Base-by-base conservation (phyloP, 306 rosid species). In the Castanospermum australe region DNA sequence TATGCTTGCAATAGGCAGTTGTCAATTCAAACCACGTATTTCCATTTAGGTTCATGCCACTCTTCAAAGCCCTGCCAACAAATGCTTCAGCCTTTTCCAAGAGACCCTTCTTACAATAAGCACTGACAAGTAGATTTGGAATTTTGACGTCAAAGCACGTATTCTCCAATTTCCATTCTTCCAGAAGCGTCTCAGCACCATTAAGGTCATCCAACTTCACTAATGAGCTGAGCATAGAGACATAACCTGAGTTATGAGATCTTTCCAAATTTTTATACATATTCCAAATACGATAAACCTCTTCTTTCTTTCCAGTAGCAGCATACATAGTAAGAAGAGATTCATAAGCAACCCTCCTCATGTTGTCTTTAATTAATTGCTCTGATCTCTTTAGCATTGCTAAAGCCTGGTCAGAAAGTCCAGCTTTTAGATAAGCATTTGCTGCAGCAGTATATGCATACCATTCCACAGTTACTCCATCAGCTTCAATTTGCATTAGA, bases 231-330 rank as follows among this genome's bases (percentile, higher is more conserved):
- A 90, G 5, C 64, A 88, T 79, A 52, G 82, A 71, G 73, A 82
- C 22, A 75, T 88, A 90, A 42, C 84, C 90, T 8, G 78, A 32
- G 41, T 72, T 81, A 32, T 5, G 70, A 44, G 71, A 24, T 67
- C 24, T 56, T 22, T 24, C 83, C 52, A 76, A 15, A 8, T 32
- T 56, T 38, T 59, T 67, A 83, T 81, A 85, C 79, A 81, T 38
- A 71, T 73, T 75, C 91, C 91, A 89, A 41, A 87, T 71, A n/a
- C 91, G 85, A 81, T 83, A 81, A 22, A 87, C 87, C 69, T 87
- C 91, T 1, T 76, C 82, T 73, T 79, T 83, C 25, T 70, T 72
- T 14, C 87, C 91, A 0, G 70, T 30, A 17, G 77, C 44, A 20
- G 84, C 38, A 18, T 89, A 89, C 28, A 71, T 57, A 36, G 79